Evolutionary conservation across 768 basidiomycete genomes (phyloP).

Genomic region (Paxillus ammoniavirescens): DNA sequence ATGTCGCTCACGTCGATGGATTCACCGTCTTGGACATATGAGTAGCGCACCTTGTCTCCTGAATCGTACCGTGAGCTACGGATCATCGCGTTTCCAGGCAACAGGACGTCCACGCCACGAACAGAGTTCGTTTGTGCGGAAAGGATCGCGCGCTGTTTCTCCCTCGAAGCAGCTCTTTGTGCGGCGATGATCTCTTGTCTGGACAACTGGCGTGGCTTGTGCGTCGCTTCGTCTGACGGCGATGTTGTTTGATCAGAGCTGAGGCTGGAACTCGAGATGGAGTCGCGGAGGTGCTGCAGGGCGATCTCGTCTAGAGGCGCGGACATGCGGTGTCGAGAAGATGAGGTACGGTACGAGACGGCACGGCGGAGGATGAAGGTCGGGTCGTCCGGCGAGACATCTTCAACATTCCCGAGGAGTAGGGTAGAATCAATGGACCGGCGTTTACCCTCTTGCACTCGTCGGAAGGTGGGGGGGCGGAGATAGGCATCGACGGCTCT

Average conservation of each 20-base stretch:
- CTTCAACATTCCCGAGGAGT: constrained; percentile 67
- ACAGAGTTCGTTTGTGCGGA: constrained; percentile 82
- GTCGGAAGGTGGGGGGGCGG: constrained; percentile 68
- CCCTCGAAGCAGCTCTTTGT: constrained; percentile 82
- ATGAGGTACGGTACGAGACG: constrained; percentile 66
- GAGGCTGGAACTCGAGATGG: constrained; percentile 53
- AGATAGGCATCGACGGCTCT: constrained; percentile 83
- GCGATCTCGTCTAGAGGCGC: constrained; percentile 84
- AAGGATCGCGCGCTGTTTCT: constrained; percentile 83
- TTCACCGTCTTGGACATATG: constrained; percentile 91
- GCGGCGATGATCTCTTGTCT: constrained; percentile 92
- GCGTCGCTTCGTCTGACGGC: constrained; percentile 28
- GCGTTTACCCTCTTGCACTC: constrained; percentile 64
- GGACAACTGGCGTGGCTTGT: constrained; percentile 46
- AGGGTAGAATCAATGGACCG: constrained; percentile 83
- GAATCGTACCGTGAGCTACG: constrained; percentile 77
- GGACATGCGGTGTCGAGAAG: constrained; percentile 67
- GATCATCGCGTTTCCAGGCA: constrained; percentile 82
- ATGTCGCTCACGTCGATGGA: constrained; percentile 93
- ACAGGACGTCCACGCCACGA: constrained; percentile 84
- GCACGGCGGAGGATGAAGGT: constrained; percentile 88
- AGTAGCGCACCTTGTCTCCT: constrained; percentile 82
- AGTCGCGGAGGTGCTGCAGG: constrained; percentile 68
- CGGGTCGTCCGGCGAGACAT: constrained; percentile 82
- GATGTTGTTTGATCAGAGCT: constrained; percentile 42